A percentile compares a stretch with the other conserved stretches of the same genome.
These are phyloP conservation scores for Metarhizium sp. DNA, from an alignment of 2,329 filamentous ascomycete species.

Conservation along the genomic window DNA sequence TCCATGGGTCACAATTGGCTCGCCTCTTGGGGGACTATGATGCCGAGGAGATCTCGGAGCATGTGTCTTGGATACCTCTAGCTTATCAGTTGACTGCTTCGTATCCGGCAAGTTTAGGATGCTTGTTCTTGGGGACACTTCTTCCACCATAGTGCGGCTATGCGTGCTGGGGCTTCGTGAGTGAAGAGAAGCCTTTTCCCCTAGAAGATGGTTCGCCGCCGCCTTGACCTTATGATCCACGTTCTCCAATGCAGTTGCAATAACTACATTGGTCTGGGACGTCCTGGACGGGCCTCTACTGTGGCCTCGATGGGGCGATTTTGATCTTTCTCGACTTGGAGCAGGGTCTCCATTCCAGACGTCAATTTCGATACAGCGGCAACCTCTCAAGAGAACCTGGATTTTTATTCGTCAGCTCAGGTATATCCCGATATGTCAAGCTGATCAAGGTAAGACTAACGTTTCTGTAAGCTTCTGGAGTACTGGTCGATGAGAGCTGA, in stretches of 20 bases:
- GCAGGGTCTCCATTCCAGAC: slow-evolving; percentile 71
- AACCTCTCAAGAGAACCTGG: slow-evolving; percentile 64
- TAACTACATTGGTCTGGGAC: slow-evolving; percentile 35
- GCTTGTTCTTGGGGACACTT: slow-evolving; percentile 22
- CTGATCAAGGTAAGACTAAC: slow-evolving; percentile 33
- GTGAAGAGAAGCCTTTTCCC: slow-evolving; percentile 20
- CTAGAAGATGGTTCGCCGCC: slow-evolving; percentile 15
- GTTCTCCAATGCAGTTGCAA: slow-evolving; percentile 26
- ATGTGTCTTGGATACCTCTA: slow-evolving; percentile 17
- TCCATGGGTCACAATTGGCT: slow-evolving; percentile 74
- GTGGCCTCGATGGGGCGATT: slow-evolving; percentile 32
- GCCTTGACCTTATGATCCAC: slow-evolving; percentile 21
- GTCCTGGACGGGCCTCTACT: slow-evolving; percentile 36
- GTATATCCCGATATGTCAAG: background rate
- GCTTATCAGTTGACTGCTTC: slow-evolving; percentile 24
- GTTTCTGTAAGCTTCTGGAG: slow-evolving; percentile 67
- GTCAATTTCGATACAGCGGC: slow-evolving; percentile 89
- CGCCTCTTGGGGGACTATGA: slow-evolving; percentile 32
- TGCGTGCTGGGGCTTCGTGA: slow-evolving; percentile 31
- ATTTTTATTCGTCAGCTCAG: background rate
- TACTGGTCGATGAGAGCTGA: slow-evolving; percentile 70
- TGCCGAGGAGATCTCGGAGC: slow-evolving; percentile 1
- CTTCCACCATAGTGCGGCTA: slow-evolving; percentile 20
- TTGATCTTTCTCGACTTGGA: slow-evolving; percentile 24
- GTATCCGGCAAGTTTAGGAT: slow-evolving; percentile 16